Percentiles rank a stretch among this genome's conserved stretches.
These are phyloP conservation scores for Apiotrichum laibachii DNA, from an alignment of 1,284 basidiomycete species.

Conservation along the genomic window DNA sequence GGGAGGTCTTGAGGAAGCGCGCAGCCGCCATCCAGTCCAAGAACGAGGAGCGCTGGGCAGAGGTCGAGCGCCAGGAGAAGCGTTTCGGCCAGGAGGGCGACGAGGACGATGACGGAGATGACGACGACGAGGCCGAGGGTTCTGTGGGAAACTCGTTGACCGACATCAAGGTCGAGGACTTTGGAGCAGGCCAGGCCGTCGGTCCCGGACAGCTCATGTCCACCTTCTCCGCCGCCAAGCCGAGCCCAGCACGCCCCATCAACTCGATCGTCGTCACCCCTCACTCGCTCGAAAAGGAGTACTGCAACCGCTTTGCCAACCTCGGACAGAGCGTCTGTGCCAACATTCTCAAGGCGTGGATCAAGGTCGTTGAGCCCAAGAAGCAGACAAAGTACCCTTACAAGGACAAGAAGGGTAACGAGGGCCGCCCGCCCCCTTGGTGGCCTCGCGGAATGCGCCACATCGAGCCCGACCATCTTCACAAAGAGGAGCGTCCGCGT, in stretches of 20 bases:
- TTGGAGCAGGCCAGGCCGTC: not conserved
- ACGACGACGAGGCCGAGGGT: constrained; percentile 29
- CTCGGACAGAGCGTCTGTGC: constrained; percentile 57
- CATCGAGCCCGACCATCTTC: constrained; percentile 57
- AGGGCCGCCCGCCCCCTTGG: constrained; percentile 54
- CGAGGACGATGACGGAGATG: constrained; percentile 32
- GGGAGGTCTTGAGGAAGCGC: constrained; percentile 24
- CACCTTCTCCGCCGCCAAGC: constrained; percentile 27
- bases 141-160: constrained; percentile 7
- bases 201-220: constrained; percentile 24
- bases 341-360: constrained; percentile 57
- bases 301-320: constrained; percentile 45
- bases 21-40: constrained; percentile 16
- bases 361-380: constrained; percentile 58
- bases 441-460: constrained; percentile 57
- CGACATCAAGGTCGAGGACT: constrained; percentile 30
- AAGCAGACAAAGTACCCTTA: constrained; percentile 58
- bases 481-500: constrained; percentile 54
- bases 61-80: constrained; percentile 41
- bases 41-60: constrained; percentile 25
- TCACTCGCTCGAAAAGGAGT: constrained; percentile 40
- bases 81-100: constrained; percentile 36
- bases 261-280: constrained; percentile 35
- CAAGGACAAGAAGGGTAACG: constrained; percentile 58
- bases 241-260: constrained; percentile 31